phyloP scores from a whole-genome alignment of 2,329 filamentous ascomycete genomes.

The Venturia aucupariae region DNA sequence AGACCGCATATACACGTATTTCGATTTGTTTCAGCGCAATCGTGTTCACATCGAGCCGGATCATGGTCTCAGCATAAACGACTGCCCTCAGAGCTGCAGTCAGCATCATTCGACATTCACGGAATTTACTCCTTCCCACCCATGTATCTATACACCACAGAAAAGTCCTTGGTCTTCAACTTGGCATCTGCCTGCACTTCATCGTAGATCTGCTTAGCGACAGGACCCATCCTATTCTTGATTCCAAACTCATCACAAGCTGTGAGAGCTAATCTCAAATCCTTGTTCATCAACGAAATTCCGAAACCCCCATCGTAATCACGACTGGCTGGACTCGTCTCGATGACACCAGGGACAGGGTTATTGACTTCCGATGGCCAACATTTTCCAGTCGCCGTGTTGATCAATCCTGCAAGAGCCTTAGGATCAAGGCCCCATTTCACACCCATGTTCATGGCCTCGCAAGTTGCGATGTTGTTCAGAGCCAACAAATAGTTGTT shows the following conservation, averaged over 20 bases:
- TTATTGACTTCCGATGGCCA: slow-evolving; percentile 97
- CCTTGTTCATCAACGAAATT: slow-evolving; percentile 41
- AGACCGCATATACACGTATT: no score
- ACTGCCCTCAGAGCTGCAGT: no score
- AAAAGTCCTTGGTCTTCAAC: slow-evolving; percentile 42
- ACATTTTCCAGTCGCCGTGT: slow-evolving; percentile 85
- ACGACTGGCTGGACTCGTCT: slow-evolving; percentile 62
- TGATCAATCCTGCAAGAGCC: slow-evolving; percentile 76
- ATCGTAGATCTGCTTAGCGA: slow-evolving; percentile 37
- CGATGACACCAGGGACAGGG: slow-evolving; percentile 76
- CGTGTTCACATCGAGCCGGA: no score
- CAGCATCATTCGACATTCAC: no score
- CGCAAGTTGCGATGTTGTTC: slow-evolving; percentile 70
- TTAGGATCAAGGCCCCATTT: slow-evolving; percentile 54
- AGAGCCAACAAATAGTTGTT: slow-evolving; percentile 96
- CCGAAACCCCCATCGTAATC: slow-evolving; percentile 53
- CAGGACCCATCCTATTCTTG: slow-evolving; percentile 35
- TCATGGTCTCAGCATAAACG: no score
- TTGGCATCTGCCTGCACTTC: slow-evolving; percentile 34
- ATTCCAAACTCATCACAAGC: slow-evolving; percentile 36
- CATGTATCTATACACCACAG: slow-evolving; percentile 41
- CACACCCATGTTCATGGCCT: slow-evolving; percentile 58
- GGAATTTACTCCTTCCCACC: slow-evolving; percentile 33
- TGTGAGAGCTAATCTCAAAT: slow-evolving; percentile 39
- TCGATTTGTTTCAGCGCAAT: no score